Conservation (phyloP, 306 rosid species). For the Medicago lupulina region DNA sequence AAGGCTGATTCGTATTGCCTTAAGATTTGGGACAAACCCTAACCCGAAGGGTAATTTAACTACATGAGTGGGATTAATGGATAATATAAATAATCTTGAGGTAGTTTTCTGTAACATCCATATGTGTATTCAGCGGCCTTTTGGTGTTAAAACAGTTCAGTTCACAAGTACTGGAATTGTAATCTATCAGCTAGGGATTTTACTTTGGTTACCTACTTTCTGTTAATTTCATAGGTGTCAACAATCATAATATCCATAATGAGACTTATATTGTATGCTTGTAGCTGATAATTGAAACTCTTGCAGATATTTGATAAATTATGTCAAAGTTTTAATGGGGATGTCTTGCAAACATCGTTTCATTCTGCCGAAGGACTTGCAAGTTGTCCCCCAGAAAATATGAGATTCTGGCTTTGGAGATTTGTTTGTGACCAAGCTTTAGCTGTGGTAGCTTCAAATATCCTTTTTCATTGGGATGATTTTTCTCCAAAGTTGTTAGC, state of each 20-base stretch:
- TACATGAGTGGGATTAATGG: slow-evolving; percentile 23
- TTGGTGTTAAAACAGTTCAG: slow-evolving; percentile 25
- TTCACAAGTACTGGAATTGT: slow-evolving; percentile 28
- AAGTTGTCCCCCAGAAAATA: slow-evolving; percentile 66
- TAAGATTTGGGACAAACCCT: slow-evolving; percentile 22
- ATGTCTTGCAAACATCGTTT: slow-evolving; percentile 89
- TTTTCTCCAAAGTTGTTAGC: slow-evolving; percentile 21
- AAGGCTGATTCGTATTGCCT: neutral
- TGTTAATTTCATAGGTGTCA: slow-evolving; percentile 4
- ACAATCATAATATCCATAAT: slow-evolving; percentile 29
- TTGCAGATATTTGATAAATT: slow-evolving; percentile 97
- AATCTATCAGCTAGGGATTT: slow-evolving; percentile 4
- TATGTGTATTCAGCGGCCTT: slow-evolving; percentile 16
- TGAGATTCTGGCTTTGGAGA: slow-evolving; percentile 84
- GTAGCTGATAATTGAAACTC: slow-evolving; percentile 45
- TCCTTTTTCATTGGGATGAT: slow-evolving; percentile 57
- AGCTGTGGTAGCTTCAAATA: slow-evolving; percentile 92
- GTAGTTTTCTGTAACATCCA: slow-evolving; percentile 18
- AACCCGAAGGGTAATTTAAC: slow-evolving; percentile 31
- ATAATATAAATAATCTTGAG: slow-evolving; percentile 18
- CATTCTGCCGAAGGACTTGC: slow-evolving; percentile 94
- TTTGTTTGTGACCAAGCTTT: slow-evolving; percentile 74
- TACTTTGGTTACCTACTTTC: slow-evolving; percentile 14
- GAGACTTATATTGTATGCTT: slow-evolving; percentile 6
- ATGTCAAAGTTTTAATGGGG: slow-evolving; percentile 92